Evolutionary conservation across 129 eudicot species (phyloP).

Genomic region (Saussurea involucrata): DNA sequence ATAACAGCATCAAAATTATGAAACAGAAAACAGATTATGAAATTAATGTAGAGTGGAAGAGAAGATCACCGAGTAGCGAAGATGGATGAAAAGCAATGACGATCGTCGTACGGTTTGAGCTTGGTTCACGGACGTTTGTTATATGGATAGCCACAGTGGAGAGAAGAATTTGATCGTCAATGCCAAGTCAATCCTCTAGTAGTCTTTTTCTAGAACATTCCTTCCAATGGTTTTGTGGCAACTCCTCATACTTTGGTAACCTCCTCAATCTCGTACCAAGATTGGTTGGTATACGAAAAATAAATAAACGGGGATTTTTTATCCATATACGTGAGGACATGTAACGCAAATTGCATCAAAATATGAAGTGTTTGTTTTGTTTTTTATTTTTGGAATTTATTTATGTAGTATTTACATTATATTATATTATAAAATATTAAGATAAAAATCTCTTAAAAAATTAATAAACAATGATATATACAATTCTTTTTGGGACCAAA

Average conservation of each 20-base stretch:
- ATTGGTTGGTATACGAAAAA: not conserved
- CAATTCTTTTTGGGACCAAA: no score
- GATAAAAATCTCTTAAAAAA: no score
- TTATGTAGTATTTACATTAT: no score
- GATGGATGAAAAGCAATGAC: conserved; percentile 3
- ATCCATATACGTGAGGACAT: not conserved
- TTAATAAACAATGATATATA: no score
- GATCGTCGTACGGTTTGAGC: not conserved
- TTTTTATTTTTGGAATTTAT: no score
- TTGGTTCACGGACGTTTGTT: not conserved
- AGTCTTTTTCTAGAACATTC: not conserved
- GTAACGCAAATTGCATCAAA: not conserved
- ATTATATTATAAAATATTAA: no score
- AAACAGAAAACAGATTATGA: not conserved
- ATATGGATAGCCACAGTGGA: not conserved
- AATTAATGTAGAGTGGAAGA: not conserved
- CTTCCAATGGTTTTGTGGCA: not conserved
- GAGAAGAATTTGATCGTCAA: not conserved
- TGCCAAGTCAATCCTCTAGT: conserved; percentile 23
- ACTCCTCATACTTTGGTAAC: not conserved
- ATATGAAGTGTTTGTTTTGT: no score
- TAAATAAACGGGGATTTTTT: no score
- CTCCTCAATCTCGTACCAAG: not conserved
- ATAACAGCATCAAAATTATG: not conserved
- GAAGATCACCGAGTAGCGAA: conserved; percentile 1